Conservation (phyloP, 1,139 yeast genomes). For the Citeromyces hawaiiensis region DNA sequence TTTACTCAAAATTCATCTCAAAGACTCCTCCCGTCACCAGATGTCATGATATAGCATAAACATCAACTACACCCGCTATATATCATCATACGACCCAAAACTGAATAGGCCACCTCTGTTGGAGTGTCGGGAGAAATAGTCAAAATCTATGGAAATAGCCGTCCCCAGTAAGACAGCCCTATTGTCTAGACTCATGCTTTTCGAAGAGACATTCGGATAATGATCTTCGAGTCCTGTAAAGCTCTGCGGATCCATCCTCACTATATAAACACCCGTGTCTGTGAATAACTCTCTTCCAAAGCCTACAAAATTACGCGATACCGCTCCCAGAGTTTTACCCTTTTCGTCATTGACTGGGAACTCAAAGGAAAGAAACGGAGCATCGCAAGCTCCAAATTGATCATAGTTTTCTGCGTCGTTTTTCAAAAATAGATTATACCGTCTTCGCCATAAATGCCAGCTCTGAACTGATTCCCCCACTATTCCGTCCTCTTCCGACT, state of each 20-base stretch:
- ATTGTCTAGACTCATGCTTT: slow-evolving; percentile 52
- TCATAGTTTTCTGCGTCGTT: slow-evolving; percentile 19
- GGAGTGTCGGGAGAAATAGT: slow-evolving; percentile 85
- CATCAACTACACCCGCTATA: too few relatives aligned
- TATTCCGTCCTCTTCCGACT: slow-evolving; percentile 22
- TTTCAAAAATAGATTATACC: slow-evolving; percentile 57
- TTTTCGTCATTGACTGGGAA: slow-evolving; percentile 59
- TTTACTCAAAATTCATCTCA: too few relatives aligned
- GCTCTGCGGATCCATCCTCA: slow-evolving; percentile 68
- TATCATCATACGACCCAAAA: slow-evolving; percentile 13
- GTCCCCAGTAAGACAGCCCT: slow-evolving; percentile 77
- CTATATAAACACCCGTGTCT: slow-evolving; percentile 83
- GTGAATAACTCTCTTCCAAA: slow-evolving; percentile 85
- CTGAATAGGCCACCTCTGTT: slow-evolving; percentile 30
- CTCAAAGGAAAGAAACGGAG: slow-evolving; percentile 77
- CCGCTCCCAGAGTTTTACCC: slow-evolving; percentile 54
- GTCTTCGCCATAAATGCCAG: slow-evolving; percentile 91
- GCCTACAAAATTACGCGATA: slow-evolving; percentile 93
- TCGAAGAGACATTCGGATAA: slow-evolving; percentile 23
- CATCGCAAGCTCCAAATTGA: slow-evolving; percentile 78
- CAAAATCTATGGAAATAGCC: slow-evolving; percentile 88
- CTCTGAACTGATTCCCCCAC: slow-evolving; percentile 83
- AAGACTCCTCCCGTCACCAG: too few relatives aligned
- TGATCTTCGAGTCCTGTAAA: slow-evolving; percentile 31
- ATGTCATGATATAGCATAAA: too few relatives aligned